These are phyloP conservation scores for Globisporangium apiculatum DNA, from an alignment of 352 stramenopile genomes.

Conservation along the genomic window DNA sequence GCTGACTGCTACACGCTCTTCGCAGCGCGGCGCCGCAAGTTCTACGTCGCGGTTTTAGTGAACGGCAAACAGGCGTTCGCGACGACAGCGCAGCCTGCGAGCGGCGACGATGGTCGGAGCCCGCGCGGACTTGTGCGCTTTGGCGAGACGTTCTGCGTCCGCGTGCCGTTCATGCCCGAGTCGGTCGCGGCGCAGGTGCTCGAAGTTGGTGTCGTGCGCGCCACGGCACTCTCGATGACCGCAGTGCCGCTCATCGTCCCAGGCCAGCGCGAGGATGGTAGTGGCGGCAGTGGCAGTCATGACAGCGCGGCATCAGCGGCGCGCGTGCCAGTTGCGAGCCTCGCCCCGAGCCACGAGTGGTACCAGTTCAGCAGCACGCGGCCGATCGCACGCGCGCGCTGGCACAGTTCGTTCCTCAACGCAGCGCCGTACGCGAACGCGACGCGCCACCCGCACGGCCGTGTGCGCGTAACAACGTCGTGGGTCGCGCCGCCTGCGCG, in stretches of 20 bases:
- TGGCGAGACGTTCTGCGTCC: slow-evolving; percentile 36
- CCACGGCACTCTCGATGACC: slow-evolving; percentile 40
- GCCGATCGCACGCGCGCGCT: slow-evolving; percentile 29
- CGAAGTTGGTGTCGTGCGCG: slow-evolving; percentile 26
- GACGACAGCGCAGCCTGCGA: slow-evolving; percentile 13
- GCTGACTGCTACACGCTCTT: not conserved
- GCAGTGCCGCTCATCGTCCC: slow-evolving; percentile 46
- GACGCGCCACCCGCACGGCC: slow-evolving; percentile 36
- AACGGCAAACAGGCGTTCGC: slow-evolving; percentile 33
- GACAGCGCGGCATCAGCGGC: not conserved
- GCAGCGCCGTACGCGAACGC: slow-evolving; percentile 31
- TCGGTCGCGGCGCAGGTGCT: slow-evolving; percentile 40
- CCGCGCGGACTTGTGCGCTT: slow-evolving; percentile 33
- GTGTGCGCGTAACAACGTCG: slow-evolving; percentile 29
- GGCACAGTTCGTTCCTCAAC: slow-evolving; percentile 58
- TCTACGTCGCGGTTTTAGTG: slow-evolving; percentile 34
- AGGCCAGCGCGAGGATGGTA: slow-evolving; percentile 17
- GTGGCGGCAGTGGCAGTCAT: not conserved
- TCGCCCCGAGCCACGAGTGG: slow-evolving; percentile 51
- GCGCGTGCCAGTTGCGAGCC: slow-evolving; percentile 28
- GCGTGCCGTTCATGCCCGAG: slow-evolving; percentile 40
- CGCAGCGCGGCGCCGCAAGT: slow-evolving; percentile 1
- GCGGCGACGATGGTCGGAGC: not conserved
- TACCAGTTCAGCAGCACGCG: slow-evolving; percentile 65
- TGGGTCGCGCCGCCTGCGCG: slow-evolving; percentile 23